These are phyloP conservation scores for Diplodia seriata DNA, from an alignment of 2,329 filamentous ascomycete genomes.

Conservation along the genomic window DNA sequence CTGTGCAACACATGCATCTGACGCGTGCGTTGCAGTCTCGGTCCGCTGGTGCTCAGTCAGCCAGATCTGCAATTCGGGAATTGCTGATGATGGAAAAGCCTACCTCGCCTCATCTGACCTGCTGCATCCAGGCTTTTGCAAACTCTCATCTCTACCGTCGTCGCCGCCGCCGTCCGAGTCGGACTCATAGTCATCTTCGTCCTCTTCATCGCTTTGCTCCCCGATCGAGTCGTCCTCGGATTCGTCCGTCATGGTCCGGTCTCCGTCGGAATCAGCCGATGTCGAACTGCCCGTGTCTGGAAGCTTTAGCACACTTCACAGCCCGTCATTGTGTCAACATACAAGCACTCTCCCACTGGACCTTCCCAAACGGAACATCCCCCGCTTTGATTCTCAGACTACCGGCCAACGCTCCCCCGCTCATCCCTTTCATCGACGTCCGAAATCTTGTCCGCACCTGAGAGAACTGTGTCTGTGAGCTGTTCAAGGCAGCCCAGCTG, in stretches of 20 bases:
- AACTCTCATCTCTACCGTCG: not conserved
- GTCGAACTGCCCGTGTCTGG: constrained; percentile 11
- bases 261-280: constrained; percentile 11
- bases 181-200: constrained; percentile 11
- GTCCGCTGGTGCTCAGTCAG: not conserved
- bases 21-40: not conserved
- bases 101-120: constrained; percentile 2
- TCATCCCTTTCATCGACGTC: constrained; percentile 7
- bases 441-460: constrained; percentile 1
- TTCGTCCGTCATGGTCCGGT: constrained; percentile 6
- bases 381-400: not conserved
- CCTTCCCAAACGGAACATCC: constrained; percentile 8
- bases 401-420: not conserved
- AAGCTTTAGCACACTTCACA: not conserved
- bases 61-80: not conserved
- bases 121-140: not conserved
- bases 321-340: not conserved
- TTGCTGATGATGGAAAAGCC: not conserved
- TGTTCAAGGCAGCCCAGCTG: constrained; percentile 14
- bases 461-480: constrained; percentile 15
- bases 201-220: not conserved
- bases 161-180: not conserved
- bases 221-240: constrained; percentile 9
- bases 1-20: constrained; percentile 21
- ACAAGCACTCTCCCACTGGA: constrained; percentile 18